Evolutionary conservation across 352 stramenopile genomes (phyloP).

Genomic region (Thalassiosira mediterranea): DNA sequence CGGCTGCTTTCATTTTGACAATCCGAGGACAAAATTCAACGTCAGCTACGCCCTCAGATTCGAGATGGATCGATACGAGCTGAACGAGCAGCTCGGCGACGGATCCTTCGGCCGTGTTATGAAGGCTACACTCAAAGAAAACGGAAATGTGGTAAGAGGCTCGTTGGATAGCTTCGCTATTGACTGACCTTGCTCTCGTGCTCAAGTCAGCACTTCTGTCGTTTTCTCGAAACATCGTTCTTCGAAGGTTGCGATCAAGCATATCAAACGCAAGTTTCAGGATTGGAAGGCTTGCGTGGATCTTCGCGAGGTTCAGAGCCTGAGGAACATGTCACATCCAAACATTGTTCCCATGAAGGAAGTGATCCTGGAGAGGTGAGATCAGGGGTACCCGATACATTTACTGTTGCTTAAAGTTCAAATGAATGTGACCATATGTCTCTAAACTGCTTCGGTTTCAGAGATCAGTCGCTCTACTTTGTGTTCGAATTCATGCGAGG

Average conservation of each 20-base stretch:
- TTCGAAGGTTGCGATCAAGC: slow-evolving; percentile 67
- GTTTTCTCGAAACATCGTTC: neutral
- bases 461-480: slow-evolving; percentile 98
- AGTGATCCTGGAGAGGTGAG: slow-evolving; percentile 94
- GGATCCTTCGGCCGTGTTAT: slow-evolving; percentile 94
- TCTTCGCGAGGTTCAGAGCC: slow-evolving; percentile 93
- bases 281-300: slow-evolving; percentile 94
- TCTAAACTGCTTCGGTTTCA: too few relatives aligned
- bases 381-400: too few relatives aligned
- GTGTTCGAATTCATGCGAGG: slow-evolving; percentile 97
- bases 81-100: slow-evolving; percentile 94
- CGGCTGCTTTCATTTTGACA: too few relatives aligned
- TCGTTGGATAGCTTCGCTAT: neutral
- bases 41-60: too few relatives aligned
- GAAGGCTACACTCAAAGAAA: slow-evolving; percentile 89
- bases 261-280: slow-evolving; percentile 68
- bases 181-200: neutral
- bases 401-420: too few relatives aligned
- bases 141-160: slow-evolving; percentile 85
- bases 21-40: too few relatives aligned
- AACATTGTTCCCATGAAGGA: slow-evolving; percentile 98
- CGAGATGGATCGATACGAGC: slow-evolving; percentile 88
- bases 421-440: too few relatives aligned
- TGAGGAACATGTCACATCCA: slow-evolving; percentile 83
- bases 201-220: neutral